A percentile compares a stretch with the other conserved stretches of the same genome.
Conservation (phyloP, 2,329 filamentous ascomycete genomes). For the Magnaporthiopsis rhizophila region DNA sequence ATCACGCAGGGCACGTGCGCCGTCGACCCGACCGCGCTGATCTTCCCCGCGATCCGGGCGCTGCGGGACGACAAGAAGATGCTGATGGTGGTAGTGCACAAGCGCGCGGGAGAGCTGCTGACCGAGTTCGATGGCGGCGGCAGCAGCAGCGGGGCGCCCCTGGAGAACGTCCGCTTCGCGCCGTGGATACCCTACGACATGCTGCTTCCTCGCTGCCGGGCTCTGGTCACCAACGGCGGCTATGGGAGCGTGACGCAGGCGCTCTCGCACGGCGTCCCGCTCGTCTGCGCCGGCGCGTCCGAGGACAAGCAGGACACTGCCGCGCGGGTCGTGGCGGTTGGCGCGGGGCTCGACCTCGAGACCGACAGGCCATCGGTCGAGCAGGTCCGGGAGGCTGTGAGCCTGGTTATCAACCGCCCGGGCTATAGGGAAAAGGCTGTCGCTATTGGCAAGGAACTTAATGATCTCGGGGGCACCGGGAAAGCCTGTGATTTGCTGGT, state of each 20-base stretch:
- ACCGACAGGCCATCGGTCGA: constrained; percentile 11
- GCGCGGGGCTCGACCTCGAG: constrained; percentile 15
- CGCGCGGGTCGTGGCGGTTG: constrained; percentile 15
- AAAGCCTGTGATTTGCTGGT: background rate
- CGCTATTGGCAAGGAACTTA: background rate
- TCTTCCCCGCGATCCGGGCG: constrained; percentile 13
- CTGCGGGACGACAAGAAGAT: constrained; percentile 11
- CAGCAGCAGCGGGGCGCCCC: background rate
- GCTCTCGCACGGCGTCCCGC: constrained; percentile 14
- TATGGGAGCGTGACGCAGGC: constrained; percentile 15
- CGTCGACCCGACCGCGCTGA: constrained; percentile 9
- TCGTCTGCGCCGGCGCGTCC: constrained; percentile 15
- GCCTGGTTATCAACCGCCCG: background rate
- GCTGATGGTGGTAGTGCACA: constrained; percentile 11
- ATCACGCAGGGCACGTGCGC: constrained; percentile 16
- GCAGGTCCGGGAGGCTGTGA: constrained; percentile 10
- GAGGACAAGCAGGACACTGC: constrained; percentile 17
- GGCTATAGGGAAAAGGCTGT: background rate
- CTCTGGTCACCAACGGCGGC: constrained; percentile 16
- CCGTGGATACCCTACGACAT: constrained; percentile 13
- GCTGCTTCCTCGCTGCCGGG: constrained; percentile 16
- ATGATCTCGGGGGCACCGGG: background rate
- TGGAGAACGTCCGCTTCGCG: constrained; percentile 11
- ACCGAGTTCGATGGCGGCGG: background rate
- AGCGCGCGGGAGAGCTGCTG: constrained; percentile 11